These are phyloP conservation scores for Entomortierella lignicola DNA, from an alignment of 192 early-diverging fungal genomes.

Conservation along the genomic window DNA sequence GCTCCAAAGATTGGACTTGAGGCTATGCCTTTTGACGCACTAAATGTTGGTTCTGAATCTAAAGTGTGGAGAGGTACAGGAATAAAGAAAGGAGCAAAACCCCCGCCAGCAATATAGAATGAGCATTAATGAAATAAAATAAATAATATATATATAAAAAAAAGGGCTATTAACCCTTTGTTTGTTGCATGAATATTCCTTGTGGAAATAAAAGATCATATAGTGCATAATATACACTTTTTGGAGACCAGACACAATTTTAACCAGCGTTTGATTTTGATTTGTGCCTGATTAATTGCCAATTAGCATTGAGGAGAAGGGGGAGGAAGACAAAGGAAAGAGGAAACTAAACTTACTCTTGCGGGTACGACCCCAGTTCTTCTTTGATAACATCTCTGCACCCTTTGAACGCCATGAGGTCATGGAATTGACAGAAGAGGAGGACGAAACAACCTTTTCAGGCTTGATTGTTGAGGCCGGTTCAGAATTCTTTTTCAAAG, in stretches of 20 bases:
- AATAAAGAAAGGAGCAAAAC: constrained; percentile 21
- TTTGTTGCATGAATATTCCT: no score
- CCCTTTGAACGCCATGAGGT: constrained; percentile 53
- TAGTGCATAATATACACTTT: no score
- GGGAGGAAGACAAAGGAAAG: no score
- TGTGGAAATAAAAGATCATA: no score
- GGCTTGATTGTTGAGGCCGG: not conserved
- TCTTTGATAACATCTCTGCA: constrained; percentile 48
- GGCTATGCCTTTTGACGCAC: constrained; percentile 12
- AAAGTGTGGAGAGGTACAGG: not conserved
- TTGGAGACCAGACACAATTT: no score
- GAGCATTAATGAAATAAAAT: not conserved
- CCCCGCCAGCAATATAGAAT: no score
- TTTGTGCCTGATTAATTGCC: constrained; percentile 40
- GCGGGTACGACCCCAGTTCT: constrained; percentile 42
- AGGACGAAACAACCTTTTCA: constrained; percentile 26
- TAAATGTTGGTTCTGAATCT: constrained; percentile 49
- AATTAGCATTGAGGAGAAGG: no score
- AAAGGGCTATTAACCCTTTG: not conserved
- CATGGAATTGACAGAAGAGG: constrained; percentile 47
- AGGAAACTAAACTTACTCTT: constrained; percentile 38
- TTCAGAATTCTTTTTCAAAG: constrained; percentile 41
- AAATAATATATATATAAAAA: not conserved
- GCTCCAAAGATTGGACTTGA: constrained; percentile 41
- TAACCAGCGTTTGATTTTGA: constrained; percentile 1